Percentiles rank a stretch among this genome's conserved stretches.
These are phyloP conservation scores for Cercospora citrullina DNA, from an alignment of 2,329 filamentous ascomycete genomes.

Conservation along the genomic window DNA sequence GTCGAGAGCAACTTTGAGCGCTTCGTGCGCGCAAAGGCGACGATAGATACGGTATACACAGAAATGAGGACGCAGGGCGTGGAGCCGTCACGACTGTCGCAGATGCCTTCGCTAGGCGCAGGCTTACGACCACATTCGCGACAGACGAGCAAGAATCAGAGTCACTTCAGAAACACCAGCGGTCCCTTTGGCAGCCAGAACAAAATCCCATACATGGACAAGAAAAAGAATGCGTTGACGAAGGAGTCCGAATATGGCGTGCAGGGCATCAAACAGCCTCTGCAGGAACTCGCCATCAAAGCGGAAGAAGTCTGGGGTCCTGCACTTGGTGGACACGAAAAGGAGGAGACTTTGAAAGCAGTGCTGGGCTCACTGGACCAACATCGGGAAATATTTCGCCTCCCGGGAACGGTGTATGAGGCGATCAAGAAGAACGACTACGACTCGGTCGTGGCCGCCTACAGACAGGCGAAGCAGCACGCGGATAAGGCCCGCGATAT, in stretches of 20 bases:
- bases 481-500: slow-evolving; percentile 74
- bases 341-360: slow-evolving; percentile 81
- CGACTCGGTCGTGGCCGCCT: slow-evolving; percentile 82
- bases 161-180: slow-evolving; percentile 41
- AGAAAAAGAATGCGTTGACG: slow-evolving; percentile 83
- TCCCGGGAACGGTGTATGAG: slow-evolving; percentile 74
- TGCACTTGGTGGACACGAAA: slow-evolving; percentile 84
- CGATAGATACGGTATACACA: slow-evolving; percentile 97
- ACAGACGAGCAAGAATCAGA: slow-evolving; percentile 63
- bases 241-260: slow-evolving; percentile 94
- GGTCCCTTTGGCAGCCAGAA: slow-evolving; percentile 40
- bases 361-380: slow-evolving; percentile 74
- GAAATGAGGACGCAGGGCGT: slow-evolving; percentile 82
- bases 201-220: slow-evolving; percentile 49
- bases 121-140: slow-evolving; percentile 59
- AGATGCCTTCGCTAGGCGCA: slow-evolving; percentile 18
- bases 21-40: slow-evolving; percentile 95
- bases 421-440: slow-evolving; percentile 90
- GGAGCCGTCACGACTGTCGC: slow-evolving; percentile 35
- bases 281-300: slow-evolving; percentile 88
- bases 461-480: slow-evolving; percentile 76
- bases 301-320: slow-evolving; percentile 98
- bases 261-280: slow-evolving; percentile 79
- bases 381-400: slow-evolving; percentile 78
- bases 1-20: slow-evolving; percentile 98